Conservation (phyloP, 1,284 basidiomycete species). For the Austroboletus rostrupii region DNA sequence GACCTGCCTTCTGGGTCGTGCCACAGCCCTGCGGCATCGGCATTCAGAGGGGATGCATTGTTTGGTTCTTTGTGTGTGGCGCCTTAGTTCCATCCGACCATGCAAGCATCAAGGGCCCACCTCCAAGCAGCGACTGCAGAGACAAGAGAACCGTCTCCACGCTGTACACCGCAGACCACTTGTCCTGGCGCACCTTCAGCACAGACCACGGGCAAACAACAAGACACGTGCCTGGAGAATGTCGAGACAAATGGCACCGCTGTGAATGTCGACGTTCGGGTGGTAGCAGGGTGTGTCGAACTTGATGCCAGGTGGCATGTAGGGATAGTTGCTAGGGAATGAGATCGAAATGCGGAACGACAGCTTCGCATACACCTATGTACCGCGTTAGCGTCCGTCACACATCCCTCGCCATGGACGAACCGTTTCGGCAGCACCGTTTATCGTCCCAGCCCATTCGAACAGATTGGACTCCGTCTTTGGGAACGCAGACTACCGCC, state of each 20-base stretch:
- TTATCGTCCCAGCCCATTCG: constrained; percentile 82
- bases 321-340: constrained; percentile 83
- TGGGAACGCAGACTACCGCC: constrained; percentile 72
- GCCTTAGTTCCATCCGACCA: not conserved
- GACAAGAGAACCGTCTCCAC: constrained; percentile 87
- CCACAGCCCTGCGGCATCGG: constrained; percentile 80
- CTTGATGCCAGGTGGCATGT: constrained; percentile 74
- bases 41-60: constrained; percentile 82
- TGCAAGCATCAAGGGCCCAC: constrained; percentile 37
- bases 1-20: constrained; percentile 56
- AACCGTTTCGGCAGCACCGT: constrained; percentile 71
- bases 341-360: constrained; percentile 76
- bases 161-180: constrained; percentile 88
- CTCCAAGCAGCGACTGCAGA: constrained; percentile 78
- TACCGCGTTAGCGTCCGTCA: not conserved
- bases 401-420: not conserved
- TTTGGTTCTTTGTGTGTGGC: constrained; percentile 68
- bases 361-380: constrained; percentile 71
- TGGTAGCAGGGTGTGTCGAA: constrained; percentile 84
- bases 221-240: constrained; percentile 61
- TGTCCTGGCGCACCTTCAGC: constrained; percentile 52
- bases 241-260: constrained; percentile 81
- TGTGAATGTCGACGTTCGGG: constrained; percentile 77
- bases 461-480: constrained; percentile 78
- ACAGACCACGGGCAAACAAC: not conserved